Evolutionary conservation across 306 rosid genomes (phyloP).

Genomic region (Lagenaria siceraria): DNA sequence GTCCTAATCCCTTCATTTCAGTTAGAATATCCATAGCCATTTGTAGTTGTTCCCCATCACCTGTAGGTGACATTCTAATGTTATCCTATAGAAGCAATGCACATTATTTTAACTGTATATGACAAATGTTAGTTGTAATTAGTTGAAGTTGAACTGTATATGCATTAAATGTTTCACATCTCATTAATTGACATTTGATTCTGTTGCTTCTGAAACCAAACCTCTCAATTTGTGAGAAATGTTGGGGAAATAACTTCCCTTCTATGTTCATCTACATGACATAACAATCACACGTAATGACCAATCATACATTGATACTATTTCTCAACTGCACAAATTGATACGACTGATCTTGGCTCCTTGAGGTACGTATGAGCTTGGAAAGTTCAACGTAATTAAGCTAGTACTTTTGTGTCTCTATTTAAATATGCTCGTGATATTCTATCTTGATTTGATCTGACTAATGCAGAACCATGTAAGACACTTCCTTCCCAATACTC

Average conservation of each 20-base stretch:
- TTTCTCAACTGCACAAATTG: not conserved
- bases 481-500: not conserved
- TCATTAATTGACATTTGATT: not conserved
- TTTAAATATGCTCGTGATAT: not conserved
- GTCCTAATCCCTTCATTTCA: conserved; percentile 69
- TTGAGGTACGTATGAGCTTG: too few relatives aligned
- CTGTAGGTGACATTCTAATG: conserved; percentile 35
- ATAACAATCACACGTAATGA: not conserved
- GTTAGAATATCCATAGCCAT: conserved; percentile 72
- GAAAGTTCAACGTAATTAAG: not conserved
- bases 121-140: not conserved
- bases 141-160: not conserved
- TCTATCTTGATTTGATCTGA: not conserved
- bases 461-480: not conserved
- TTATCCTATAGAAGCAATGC: not conserved
- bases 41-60: conserved; percentile 76
- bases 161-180: not conserved
- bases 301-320: not conserved
- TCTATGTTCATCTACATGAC: not conserved
- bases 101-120: not conserved
- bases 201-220: not conserved
- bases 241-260: not conserved
- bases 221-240: not conserved
- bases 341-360: not conserved
- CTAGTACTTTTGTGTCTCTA: not conserved